Base-by-base conservation (phyloP, 2,329 filamentous ascomycete species). In the Aspergillus novoparasiticus region DNA sequence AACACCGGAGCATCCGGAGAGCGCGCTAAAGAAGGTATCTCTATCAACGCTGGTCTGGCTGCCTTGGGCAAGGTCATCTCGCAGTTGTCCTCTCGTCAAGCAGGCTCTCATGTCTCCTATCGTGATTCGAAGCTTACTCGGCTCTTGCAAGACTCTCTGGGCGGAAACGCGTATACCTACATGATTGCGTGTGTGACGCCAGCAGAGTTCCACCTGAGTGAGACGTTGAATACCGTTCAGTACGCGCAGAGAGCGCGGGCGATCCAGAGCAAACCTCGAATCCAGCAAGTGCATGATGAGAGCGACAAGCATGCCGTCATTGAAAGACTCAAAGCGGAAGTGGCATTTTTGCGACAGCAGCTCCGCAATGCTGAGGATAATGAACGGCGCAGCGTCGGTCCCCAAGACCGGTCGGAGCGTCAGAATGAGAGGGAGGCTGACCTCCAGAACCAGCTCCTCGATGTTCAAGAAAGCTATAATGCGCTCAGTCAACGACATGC, bases 121-220 rank as follows among this genome's bases (percentile, higher is more conserved):
- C 92, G 95, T 67, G 95, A 99, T 80, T 98, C 95, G n/a, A 94
- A 93, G 76, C 88, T 99, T 70, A 99, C 95, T 12, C 90, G 95
- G 64, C 84, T 99, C 28, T 86, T 99, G 21, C 95, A 99, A 82
- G 95, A 99, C 79, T 99, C 95, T 0, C 85, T 99, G 6, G 95
- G 95, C 62, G 95, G 95, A 5, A 98, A 96, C 75, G 95, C 95
- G 41, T 96, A 97, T 75, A 99, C 95, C 0, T 99, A 98, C 81
- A 98, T 99, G 95, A 95, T 99, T 80, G 95, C 95, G 10, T 99
- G 95, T 79, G 94, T 99, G 34, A 99, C 94, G 1, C 94, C 94
- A 0, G 93, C 94, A 16, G 94, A 97, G 76, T 99, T 99, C 75
- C 95, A 99, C 76, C 83, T 99, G 51, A 98, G 94, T 80, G 95